Base-by-base conservation (phyloP, 352 stramenopile genomes). In the Phytophthora citrophthora region DNA sequence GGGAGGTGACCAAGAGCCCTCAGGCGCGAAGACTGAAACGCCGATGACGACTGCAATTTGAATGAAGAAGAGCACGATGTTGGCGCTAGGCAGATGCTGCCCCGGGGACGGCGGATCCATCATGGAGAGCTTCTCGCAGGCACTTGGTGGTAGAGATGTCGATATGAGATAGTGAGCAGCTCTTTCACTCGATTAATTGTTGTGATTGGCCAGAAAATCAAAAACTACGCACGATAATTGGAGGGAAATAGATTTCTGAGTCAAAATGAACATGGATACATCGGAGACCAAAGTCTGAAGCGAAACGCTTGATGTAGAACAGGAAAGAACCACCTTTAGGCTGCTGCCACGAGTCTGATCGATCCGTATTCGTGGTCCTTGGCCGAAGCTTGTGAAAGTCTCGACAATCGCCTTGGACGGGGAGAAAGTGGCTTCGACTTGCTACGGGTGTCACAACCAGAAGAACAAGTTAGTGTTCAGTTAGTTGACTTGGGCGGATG, bases 321-420 rank as follows among this genome's bases (percentile, higher is more conserved):
- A 34, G 1, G n/a, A n/a, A n/a, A n/a, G n/a, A n/a, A n/a, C n/a
- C n/a, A n/a, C n/a, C n/a, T 38, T 62, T 49, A 75, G 3, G 70
- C 51, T 10, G 64, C 52, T 18, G 59, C 36, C 20, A 72, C 39
- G 3, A 56, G 11, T 15, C 43, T 45, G 56, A 77, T 70, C 11
- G 65, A 72, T 23, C 70, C 70, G 43, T 77, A 75, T 13, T 77
- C 65, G 36, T 69, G 64, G 27, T 72, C 53, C 27, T 61, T 72
- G 20, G 53, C 32, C 6, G 61, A 70, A 2, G 49, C 53, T 46
- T 50, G 53, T 18, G 65, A 74, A 20, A 74, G 53, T 48, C 65
- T 53, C 4, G 65, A 74, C 15, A 74, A 8, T 12, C 50, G 36
- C 49, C 49, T 61, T 5, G 32, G 36, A 10, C 44, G 54, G 5